Conservation (phyloP, 148 eudicot genomes). For the Beta vulgaris region DNA sequence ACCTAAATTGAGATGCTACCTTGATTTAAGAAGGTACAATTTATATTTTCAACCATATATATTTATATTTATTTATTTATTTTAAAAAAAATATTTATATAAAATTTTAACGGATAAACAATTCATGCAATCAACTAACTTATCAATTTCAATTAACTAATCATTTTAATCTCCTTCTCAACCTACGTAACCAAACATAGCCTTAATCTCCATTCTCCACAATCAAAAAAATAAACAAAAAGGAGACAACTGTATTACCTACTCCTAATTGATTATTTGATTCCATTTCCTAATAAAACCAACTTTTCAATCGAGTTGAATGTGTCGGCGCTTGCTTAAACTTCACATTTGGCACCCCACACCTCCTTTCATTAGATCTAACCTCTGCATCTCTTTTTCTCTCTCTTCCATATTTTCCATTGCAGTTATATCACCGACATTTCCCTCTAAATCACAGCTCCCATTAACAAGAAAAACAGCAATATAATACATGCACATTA, state of each 20-base stretch:
- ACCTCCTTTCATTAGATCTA: conserved; percentile 13
- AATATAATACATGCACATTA: not conserved
- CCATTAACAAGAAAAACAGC: not conserved
- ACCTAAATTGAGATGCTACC: too few relatives aligned
- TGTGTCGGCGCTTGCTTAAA: conserved; percentile 22
- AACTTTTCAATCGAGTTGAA: not conserved
- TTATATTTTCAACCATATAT: too few relatives aligned
- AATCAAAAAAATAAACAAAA: not conserved
- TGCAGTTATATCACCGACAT: not conserved
- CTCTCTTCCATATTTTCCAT: not conserved
- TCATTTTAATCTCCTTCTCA: too few relatives aligned
- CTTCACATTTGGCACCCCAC: conserved; percentile 7
- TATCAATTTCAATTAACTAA: too few relatives aligned
- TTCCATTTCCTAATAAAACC: too few relatives aligned
- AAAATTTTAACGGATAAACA: too few relatives aligned
- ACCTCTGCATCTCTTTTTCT: not conserved
- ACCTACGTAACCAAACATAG: too few relatives aligned
- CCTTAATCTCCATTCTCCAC: too few relatives aligned
- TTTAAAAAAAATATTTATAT: too few relatives aligned
- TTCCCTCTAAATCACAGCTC: conserved; percentile 1
- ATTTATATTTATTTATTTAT: too few relatives aligned
- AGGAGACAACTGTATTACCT: not conserved
- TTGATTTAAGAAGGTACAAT: too few relatives aligned
- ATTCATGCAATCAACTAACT: too few relatives aligned
- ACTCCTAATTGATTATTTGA: not conserved